Percentiles rank a stretch among this genome's conserved stretches.
These are phyloP conservation scores for Tirmania nivea DNA, from an alignment of 495 filamentous ascomycete species.

Conservation along the genomic window DNA sequence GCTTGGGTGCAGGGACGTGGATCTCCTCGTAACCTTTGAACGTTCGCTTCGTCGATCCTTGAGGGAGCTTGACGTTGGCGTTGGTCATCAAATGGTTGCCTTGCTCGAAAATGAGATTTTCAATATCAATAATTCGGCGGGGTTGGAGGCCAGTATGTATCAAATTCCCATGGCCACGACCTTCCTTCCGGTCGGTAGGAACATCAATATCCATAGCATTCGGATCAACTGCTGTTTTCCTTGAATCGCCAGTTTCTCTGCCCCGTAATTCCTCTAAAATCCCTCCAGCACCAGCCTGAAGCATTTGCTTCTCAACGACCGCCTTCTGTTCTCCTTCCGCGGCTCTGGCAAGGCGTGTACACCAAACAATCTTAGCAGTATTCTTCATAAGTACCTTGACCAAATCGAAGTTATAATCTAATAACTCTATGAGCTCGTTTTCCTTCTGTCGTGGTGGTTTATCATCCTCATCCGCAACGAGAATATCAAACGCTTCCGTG, in stretches of 20 bases:
- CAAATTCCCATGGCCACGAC: conserved; percentile 42
- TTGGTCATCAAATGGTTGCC: conserved; percentile 99
- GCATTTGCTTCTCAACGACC: conserved; percentile 72
- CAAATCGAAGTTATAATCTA: conserved; percentile 89
- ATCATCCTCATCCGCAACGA: conserved; percentile 62
- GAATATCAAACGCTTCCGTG: conserved; percentile 51
- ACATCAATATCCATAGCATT: conserved; percentile 72
- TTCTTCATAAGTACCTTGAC: conserved; percentile 86
- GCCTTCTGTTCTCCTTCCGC: conserved; percentile 55
- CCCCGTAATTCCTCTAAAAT: conserved; percentile 70
- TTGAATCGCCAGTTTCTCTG: conserved; percentile 39
- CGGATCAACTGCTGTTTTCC: conserved; percentile 43
- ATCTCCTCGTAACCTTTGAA: conserved; percentile 99
- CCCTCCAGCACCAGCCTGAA: conserved; percentile 59
- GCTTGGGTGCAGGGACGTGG: conserved; percentile 79
- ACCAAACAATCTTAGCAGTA: conserved; percentile 80
- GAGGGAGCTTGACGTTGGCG: conserved; percentile 78
- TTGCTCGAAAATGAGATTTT: conserved; percentile 92
- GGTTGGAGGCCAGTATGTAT: conserved; percentile 69
- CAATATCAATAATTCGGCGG: conserved; percentile 67
- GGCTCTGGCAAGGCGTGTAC: conserved; percentile 66
- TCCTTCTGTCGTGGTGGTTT: conserved; percentile 77
- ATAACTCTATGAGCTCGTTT: conserved; percentile 94
- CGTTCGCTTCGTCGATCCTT: conserved; percentile 79
- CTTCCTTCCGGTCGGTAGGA: conserved; percentile 31